Evolutionary conservation across 208 protist species (phyloP), one percentile per base, ranked within the genome.

Genomic region (Crithidia brevicula): DNA sequence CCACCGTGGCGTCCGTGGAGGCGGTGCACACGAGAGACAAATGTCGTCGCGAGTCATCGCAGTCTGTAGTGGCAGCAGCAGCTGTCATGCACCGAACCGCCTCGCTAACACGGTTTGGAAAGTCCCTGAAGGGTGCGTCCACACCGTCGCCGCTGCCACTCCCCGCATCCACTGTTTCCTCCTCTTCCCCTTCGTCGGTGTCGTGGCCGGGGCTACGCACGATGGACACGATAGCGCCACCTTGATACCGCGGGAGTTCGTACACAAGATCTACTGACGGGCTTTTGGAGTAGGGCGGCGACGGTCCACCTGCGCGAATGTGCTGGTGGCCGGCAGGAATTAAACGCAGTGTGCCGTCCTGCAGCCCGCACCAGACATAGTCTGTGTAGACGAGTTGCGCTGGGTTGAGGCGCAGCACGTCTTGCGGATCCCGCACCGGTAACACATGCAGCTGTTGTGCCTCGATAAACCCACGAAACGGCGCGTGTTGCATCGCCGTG

Each of bases 281-380:
- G 7, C 79, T 80, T 63, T 82, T 83, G 13, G 73, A 72, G 27
- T 89, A 60, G 16, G 82, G 59, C 10, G 49, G 71, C n/a, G 86
- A 83, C 31, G 79, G 76, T 34, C 88, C 88, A 20, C 64, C 67
- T 2, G 83, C 74, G 28, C 79, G 80, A 52, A 93, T 63, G 33
- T 74, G 64, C 25, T 82, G 62, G 36, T 67, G 67, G 63, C 89
- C 72, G 10, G 86, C 82, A 4, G 86, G 89, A 43, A 96, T 67
- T 5, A 96, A 74, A 0, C 91, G 86, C n/a, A 96, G 81, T 25
- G 82, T 70, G 27, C 91, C 91, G 59, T 96, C 91, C n/a, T 77
- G 64, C 42, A 94, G 85, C 30, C 91, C 91, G 16, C 92, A 83
- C 91, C 91, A 96, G 20, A 96, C 86, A 65, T 92, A 96, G 72